phyloP scores from a whole-genome alignment of 106 monocot species.

The Acorus gramineus region DNA sequence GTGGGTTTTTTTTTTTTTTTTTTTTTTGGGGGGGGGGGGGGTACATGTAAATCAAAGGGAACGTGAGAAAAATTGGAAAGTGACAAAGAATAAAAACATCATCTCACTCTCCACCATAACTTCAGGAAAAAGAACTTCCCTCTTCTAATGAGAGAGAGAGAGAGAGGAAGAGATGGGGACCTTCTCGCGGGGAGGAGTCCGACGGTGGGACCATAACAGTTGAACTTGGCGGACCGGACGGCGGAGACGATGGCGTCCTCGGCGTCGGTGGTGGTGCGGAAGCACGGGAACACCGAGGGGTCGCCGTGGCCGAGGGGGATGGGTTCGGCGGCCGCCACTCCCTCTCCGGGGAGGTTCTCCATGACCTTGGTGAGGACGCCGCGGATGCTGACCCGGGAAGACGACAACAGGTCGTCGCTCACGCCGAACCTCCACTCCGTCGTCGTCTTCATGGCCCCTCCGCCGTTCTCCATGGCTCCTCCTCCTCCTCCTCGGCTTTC shows the following conservation, averaged over 20 bases:
- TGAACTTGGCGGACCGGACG: constrained; percentile 36
- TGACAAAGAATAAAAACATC: no score
- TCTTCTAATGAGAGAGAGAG: no score
- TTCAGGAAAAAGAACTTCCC: no score
- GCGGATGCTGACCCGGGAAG: constrained; percentile 4
- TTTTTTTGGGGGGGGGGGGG: no score
- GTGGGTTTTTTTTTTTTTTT: no score
- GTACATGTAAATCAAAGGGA: no score
- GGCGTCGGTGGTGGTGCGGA: constrained; percentile 42
- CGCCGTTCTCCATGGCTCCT: constrained; percentile 7
- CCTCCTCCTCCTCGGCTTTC: no score
- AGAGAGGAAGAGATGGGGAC: constrained; percentile 9
- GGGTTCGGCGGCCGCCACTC: constrained; percentile 8
- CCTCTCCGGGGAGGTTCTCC: constrained; percentile 7
- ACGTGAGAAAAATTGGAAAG: no score
- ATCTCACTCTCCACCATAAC: no score
- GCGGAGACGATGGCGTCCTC: constrained; percentile 42
- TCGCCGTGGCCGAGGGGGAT: constrained; percentile 61
- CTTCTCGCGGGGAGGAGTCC: constrained; percentile 27
- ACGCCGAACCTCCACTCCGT: constrained; percentile 11
- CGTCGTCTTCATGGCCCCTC: not conserved
- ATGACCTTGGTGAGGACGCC: constrained; percentile 9
- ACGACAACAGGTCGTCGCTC: constrained; percentile 2
- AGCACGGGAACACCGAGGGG: constrained; percentile 56
- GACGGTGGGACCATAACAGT: constrained; percentile 26